Percentiles rank a stretch among this genome's conserved stretches.
Conservation (phyloP, 1,284 basidiomycete genomes). For the Psilocybe mexicana region DNA sequence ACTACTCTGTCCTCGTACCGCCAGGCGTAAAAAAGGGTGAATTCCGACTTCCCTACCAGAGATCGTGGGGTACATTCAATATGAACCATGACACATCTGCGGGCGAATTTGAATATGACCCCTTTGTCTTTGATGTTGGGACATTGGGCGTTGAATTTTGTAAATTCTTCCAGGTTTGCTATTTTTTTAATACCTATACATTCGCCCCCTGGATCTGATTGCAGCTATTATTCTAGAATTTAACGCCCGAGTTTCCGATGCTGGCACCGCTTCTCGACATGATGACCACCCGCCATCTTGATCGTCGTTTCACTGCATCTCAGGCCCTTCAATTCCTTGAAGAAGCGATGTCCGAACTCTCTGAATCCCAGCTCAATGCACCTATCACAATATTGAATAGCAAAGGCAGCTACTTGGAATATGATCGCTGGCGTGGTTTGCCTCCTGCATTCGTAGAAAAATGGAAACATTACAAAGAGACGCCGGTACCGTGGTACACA, state of each 20-base stretch:
- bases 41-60: conserved; percentile 9
- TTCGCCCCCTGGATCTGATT: too few relatives aligned
- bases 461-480: conserved; percentile 10
- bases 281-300: conserved; percentile 25
- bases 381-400: not conserved
- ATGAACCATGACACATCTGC: conserved; percentile 16
- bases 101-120: conserved; percentile 31
- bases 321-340: conserved; percentile 28
- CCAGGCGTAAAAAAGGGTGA: conserved; percentile 6
- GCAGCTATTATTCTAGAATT: conserved; percentile 12
- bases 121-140: conserved; percentile 30
- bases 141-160: conserved; percentile 22
- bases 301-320: conserved; percentile 26
- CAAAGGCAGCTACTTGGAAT: not conserved
- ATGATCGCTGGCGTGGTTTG: conserved; percentile 10
- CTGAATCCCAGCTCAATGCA: not conserved
- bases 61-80: not conserved
- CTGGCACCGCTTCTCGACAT: conserved; percentile 29
- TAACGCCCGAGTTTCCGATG: conserved; percentile 19
- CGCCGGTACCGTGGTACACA: conserved; percentile 2
- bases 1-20: conserved; percentile 20
- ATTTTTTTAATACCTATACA: not conserved
- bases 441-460: conserved; percentile 3
- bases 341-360: not conserved
- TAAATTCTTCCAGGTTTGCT: conserved; percentile 14